These are phyloP conservation scores for Trichoderma afroharzianum DNA, from an alignment of 2,329 filamentous ascomycete genomes.

Conservation along the genomic window DNA sequence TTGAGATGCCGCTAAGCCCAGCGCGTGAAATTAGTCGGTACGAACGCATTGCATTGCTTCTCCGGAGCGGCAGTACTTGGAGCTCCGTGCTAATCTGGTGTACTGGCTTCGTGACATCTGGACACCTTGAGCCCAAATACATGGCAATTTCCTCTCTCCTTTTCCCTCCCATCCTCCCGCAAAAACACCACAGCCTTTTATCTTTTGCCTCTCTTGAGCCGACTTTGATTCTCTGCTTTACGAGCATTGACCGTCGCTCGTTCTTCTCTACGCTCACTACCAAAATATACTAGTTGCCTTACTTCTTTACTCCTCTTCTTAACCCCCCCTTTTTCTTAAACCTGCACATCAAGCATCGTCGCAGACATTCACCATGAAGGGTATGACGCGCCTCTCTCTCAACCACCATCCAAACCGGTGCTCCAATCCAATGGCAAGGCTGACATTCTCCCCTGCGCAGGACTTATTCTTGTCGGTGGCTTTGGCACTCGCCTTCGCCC, in stretches of 20 bases:
- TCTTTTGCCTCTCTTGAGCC: not conserved
- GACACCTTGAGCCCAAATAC: conserved; percentile 4
- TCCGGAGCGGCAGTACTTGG: conserved; percentile 6
- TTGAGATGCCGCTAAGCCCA: conserved; percentile 9
- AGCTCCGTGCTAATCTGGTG: not conserved
- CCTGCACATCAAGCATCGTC: conserved; percentile 21
- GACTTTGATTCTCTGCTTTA: conserved; percentile 1
- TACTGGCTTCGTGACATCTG: conserved; percentile 9
- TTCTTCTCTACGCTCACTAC: conserved; percentile 19
- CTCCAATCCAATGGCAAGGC: conserved; percentile 15
- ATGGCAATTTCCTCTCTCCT: conserved; percentile 7
- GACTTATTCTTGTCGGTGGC: conserved; percentile 97
- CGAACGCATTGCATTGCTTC: not conserved
- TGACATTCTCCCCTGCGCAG: conserved; percentile 43
- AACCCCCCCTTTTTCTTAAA: not conserved
- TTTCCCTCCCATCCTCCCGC: not conserved
- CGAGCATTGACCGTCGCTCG: conserved; percentile 18
- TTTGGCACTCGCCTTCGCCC: conserved; percentile 97
- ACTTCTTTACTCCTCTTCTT: not conserved
- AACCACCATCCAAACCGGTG: not conserved
- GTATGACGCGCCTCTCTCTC: conserved; percentile 23
- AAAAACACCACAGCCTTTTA: not conserved
- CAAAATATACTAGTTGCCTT: not conserved
- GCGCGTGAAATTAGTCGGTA: conserved; percentile 1
- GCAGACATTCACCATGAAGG: conserved; percentile 33